Conservation (phyloP, 2,329 filamentous ascomycete genomes). For the Scedosporium apiospermum region DNA sequence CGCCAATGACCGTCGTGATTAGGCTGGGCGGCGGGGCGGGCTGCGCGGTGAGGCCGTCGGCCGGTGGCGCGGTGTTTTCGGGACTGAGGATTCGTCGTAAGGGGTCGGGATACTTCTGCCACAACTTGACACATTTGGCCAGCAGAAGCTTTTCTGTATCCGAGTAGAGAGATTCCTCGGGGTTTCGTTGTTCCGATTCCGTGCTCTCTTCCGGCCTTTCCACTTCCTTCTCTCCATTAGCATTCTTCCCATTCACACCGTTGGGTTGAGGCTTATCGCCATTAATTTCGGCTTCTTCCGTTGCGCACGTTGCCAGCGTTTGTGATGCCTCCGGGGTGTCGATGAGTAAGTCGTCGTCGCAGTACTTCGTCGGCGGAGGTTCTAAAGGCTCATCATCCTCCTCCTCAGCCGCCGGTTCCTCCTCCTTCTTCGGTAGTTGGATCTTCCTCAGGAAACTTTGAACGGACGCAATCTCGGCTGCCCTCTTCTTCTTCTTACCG, state of each 20-base stretch:
- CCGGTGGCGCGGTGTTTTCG: slow-evolving; percentile 58
- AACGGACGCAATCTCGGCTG: slow-evolving; percentile 71
- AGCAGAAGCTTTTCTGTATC: slow-evolving; percentile 38
- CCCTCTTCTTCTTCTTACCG: slow-evolving; percentile 62
- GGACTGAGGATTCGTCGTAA: slow-evolving; percentile 45
- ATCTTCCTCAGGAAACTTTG: slow-evolving; percentile 56
- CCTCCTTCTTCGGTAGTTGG: slow-evolving; percentile 20
- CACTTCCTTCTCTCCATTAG: slow-evolving; percentile 14
- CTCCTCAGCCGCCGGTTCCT: slow-evolving; percentile 21
- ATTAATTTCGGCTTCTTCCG: slow-evolving; percentile 9
- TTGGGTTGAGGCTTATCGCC: slow-evolving; percentile 17
- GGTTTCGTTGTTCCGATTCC: slow-evolving; percentile 16
- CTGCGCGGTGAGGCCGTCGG: slow-evolving; percentile 45
- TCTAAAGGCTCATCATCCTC: slow-evolving; percentile 17
- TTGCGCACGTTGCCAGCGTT: slow-evolving; percentile 14
- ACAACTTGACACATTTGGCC: slow-evolving; percentile 52
- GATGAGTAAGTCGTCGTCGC: slow-evolving; percentile 47
- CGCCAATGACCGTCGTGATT: slow-evolving; percentile 64
- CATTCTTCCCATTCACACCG: slow-evolving; percentile 13
- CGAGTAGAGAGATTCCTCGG: slow-evolving; percentile 29
- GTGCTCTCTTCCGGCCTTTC: slow-evolving; percentile 12
- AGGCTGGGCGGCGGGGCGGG: slow-evolving; percentile 50
- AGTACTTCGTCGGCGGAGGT: slow-evolving; percentile 9
- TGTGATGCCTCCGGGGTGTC: slow-evolving; percentile 46
- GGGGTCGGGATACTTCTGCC: slow-evolving; percentile 52